Conservation (phyloP, 108 stramenopile species). For the Seminavis robusta region DNA sequence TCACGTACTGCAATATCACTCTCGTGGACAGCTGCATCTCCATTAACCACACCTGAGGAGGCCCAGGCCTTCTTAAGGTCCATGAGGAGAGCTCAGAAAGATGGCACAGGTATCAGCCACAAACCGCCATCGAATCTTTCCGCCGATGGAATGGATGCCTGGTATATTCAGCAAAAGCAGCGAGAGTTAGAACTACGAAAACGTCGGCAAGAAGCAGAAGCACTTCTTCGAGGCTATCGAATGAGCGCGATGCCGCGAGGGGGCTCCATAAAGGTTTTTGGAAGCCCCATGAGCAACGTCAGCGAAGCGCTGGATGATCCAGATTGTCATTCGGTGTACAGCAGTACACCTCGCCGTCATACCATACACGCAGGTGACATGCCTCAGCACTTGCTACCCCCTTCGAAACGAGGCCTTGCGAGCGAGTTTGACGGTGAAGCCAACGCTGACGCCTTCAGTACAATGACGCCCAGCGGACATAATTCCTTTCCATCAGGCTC, state of each 20-base stretch:
- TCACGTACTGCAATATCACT: not conserved
- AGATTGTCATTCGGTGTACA: too few species aligned
- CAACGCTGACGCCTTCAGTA: too few species aligned
- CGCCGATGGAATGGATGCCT: constrained; percentile 40
- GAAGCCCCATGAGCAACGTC: too few species aligned
- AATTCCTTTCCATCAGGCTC: too few species aligned
- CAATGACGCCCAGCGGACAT: too few species aligned
- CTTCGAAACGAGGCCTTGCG: too few species aligned
- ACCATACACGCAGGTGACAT: too few species aligned
- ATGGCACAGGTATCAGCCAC: constrained; percentile 2
- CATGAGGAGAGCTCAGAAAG: constrained; percentile 29
- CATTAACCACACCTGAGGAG: constrained; percentile 55
- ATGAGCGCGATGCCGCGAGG: not conserved
- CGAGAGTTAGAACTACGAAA: constrained; percentile 38
- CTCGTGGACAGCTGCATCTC: constrained; percentile 8
- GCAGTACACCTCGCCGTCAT: too few species aligned
- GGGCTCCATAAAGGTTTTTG: too few species aligned
- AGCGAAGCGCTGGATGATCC: too few species aligned
- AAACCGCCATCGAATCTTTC: constrained; percentile 26
- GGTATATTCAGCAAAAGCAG: constrained; percentile 44
- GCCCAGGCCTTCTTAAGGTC: constrained; percentile 37
- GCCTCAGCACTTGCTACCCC: too few species aligned
- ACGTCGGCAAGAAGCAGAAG: constrained; percentile 46
- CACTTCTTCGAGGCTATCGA: constrained; percentile 46
- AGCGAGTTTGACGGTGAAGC: too few species aligned